Evolutionary conservation across 441 rosid species (phyloP), one percentile per base, ranked within the genome.

Genomic region (Adansonia madagascariensis): DNA sequence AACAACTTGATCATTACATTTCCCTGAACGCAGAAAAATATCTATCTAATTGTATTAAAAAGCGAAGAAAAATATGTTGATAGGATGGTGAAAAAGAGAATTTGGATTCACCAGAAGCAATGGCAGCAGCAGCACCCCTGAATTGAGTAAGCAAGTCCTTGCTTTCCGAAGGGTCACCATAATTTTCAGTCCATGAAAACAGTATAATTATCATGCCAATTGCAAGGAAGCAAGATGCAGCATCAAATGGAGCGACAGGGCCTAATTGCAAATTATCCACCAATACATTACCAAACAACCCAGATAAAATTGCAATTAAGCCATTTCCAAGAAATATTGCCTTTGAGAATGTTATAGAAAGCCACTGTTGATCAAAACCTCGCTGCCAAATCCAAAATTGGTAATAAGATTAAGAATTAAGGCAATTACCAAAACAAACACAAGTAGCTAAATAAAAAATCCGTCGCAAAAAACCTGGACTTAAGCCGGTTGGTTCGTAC

Each of bases 261-360:
- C 99, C 98, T 6, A 95, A 89, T 53, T 91, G 73, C 56, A 95
- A 70, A 18, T 88, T 77, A 76, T 90, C 98, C 5, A 95, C 99
- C 27, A 95, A 92, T 71, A 86, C 64, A 85, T 95, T 95, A 27
- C 99, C 98, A 68, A 94, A 92, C 85, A 95, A 83, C 12, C 99
- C 99, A 80, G 99, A 74, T 15, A 94, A 10, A 82, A 95, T 95
- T 67, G 99, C 99, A 55, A 95, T 91, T 79, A 95, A 86, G 53
- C 99, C 99, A 84, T 95, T 95, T 56, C 99, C 99, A 60, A 95
- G 91, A 84, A 95, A 95, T 68, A 94, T 89, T 47, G 99, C 99
- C 89, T 94, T 94, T 35, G 98, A 94, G 88, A 95, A 95, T 44
- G 99, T 95, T 12, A 93, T 44, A 31, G 99, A 93, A 27, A 95